phyloP scores from a whole-genome alignment of 2,329 filamentous ascomycete genomes.

The Venturia oleaginea region DNA sequence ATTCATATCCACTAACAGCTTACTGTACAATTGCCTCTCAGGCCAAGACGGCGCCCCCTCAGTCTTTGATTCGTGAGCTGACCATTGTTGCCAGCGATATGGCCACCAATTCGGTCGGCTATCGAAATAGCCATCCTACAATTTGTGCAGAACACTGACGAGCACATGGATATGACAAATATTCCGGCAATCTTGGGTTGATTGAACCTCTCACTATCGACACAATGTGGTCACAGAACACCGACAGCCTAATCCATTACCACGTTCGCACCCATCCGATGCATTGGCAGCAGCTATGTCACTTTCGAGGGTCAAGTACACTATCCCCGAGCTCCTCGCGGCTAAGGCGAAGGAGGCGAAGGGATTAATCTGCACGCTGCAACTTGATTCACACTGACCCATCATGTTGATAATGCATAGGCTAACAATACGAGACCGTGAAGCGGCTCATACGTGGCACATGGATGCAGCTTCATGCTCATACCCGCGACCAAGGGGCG shows the following conservation, averaged over 20 bases:
- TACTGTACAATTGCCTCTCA: background rate
- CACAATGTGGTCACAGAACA: background rate
- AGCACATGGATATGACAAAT: background rate
- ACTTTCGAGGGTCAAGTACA: background rate
- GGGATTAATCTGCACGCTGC: background rate
- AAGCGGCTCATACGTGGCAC: background rate
- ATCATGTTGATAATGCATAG: background rate
- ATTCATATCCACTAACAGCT: background rate
- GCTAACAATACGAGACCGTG: background rate
- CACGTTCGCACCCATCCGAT: too few relatives aligned
- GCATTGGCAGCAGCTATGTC: background rate
- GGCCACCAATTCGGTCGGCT: background rate
- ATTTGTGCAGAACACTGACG: background rate
- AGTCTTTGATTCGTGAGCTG: background rate
- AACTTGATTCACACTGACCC: background rate
- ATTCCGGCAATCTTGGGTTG: background rate
- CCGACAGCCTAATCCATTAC: background rate
- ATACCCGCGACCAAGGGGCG: background rate
- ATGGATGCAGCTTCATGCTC: background rate
- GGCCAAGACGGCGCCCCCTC: background rate
- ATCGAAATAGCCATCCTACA: background rate
- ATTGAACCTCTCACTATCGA: background rate
- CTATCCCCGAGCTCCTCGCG: background rate
- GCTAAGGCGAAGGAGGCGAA: background rate
- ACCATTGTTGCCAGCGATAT: background rate